Evolutionary conservation across 1,139 yeast species (phyloP), one percentile per base, ranked within the genome.

Genomic region (Suhomyces bokatorum): DNA sequence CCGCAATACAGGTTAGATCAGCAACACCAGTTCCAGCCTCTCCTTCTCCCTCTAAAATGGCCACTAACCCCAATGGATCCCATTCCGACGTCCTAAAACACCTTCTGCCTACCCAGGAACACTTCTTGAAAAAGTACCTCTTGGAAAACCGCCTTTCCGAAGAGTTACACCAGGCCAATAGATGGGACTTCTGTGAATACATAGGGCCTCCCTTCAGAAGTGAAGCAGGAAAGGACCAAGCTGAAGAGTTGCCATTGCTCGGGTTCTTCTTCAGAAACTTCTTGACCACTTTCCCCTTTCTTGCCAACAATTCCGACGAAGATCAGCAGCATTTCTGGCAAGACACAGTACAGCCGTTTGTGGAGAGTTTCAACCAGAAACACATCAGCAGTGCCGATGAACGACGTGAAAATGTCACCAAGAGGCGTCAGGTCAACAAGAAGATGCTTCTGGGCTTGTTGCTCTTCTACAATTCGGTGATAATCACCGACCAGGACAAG

Each of bases 71-170:
- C 29, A 22, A 34, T 34, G 36, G 36, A 30, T 16, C 36, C n/a
- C 16, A 34, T 7, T 13, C n/a, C 3, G 29, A 34, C 13, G 10
- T 34, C 36, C 6, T 34, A 14, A 8, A 10, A 27, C 12, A 11
- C 12, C 26, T 34, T 14, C 15, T 27, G n/a, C 77, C 85, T 3
- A 70, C 77, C 0, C 85, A 87, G 59, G 95, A 88, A 63, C 97
- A 91, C 57, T 87, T 87, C 61, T 73, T 91, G 45, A 91, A 91
- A 65, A 81, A 95, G 56, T 90, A 86, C 63, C 71, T 91, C 31
- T 67, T 91, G 29, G 78, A 81, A 51, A 69, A 77, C 13, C 78
- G 87, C 56, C 65, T 90, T 32, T 73, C 75, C 22, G 62, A 74
- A 7, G 98, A 91, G 62, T 70, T 89, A 36, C 77, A 69, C 32